Evolutionary conservation across 345 rosid species (phyloP).

Genomic region (Alliaria petiolata): DNA sequence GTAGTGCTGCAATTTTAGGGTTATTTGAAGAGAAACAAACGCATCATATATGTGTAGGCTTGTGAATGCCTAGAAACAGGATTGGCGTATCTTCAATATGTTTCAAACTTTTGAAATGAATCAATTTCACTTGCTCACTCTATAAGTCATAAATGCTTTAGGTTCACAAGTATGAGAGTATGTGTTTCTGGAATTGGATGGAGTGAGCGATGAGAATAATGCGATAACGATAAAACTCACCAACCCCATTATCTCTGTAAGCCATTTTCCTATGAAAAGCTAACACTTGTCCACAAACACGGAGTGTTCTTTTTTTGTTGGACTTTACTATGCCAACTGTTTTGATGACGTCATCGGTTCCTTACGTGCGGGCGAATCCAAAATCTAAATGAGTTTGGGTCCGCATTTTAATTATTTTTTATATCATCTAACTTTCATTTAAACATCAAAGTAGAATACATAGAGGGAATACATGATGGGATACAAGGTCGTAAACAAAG

Average conservation of each 20-base stretch:
- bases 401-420: too few species aligned
- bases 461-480: too few species aligned
- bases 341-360: conserved; percentile 6
- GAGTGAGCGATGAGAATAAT: conserved; percentile 13
- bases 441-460: too few species aligned
- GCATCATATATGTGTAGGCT: conserved; percentile 26
- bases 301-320: not conserved
- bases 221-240: not conserved
- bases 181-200: too few species aligned
- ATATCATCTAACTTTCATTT: too few species aligned
- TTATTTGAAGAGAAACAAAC: conserved; percentile 28
- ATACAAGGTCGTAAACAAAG: too few species aligned
- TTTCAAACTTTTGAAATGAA: not conserved
- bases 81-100: conserved; percentile 12
- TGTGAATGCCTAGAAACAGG: conserved; percentile 32
- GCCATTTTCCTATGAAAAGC: not conserved
- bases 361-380: not conserved
- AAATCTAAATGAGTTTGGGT: too few species aligned
- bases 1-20: conserved; percentile 20
- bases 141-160: not conserved
- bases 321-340: not conserved
- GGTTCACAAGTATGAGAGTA: not conserved
- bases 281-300: conserved; percentile 18
- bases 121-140: not conserved
- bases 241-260: conserved; percentile 27